Conservation (phyloP, 2,329 filamentous ascomycete genomes). For the Aspergillus caelatus region DNA sequence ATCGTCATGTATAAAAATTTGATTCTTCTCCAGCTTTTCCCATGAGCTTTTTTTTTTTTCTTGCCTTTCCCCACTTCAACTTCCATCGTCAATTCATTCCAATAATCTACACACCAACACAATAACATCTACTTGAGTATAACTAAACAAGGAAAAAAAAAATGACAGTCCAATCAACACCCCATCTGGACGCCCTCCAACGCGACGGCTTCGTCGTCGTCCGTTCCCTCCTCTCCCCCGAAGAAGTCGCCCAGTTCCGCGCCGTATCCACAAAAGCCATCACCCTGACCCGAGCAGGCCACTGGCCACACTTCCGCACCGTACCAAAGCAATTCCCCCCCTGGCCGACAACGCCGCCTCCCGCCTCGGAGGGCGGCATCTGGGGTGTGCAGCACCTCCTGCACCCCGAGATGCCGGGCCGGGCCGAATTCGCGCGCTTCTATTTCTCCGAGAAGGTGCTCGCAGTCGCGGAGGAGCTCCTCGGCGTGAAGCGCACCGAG, state of each 20-base stretch:
- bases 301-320: conserved; percentile 81
- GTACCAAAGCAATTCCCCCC: conserved; percentile 90
- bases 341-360: conserved; percentile 64
- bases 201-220: conserved; percentile 76
- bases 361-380: conserved; percentile 63
- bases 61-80: neutral
- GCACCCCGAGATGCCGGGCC: conserved; percentile 69
- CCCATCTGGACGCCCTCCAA: conserved; percentile 60
- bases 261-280: conserved; percentile 61
- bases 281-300: conserved; percentile 64
- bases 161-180: conserved; percentile 25
- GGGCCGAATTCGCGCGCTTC: conserved; percentile 62
- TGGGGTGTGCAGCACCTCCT: conserved; percentile 89
- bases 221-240: conserved; percentile 62
- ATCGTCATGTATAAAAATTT: neutral
- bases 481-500: conserved; percentile 45
- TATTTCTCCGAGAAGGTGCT: conserved; percentile 75
- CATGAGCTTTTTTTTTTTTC: too few species aligned
- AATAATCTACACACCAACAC: neutral
- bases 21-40: neutral
- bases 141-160: neutral
- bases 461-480: conserved; percentile 64
- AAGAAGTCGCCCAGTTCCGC: conserved; percentile 63
- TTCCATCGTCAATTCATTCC: neutral
- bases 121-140: neutral